Conservation (phyloP, 2,329 filamentous ascomycete genomes). For the Penicillium occitanis region DNA sequence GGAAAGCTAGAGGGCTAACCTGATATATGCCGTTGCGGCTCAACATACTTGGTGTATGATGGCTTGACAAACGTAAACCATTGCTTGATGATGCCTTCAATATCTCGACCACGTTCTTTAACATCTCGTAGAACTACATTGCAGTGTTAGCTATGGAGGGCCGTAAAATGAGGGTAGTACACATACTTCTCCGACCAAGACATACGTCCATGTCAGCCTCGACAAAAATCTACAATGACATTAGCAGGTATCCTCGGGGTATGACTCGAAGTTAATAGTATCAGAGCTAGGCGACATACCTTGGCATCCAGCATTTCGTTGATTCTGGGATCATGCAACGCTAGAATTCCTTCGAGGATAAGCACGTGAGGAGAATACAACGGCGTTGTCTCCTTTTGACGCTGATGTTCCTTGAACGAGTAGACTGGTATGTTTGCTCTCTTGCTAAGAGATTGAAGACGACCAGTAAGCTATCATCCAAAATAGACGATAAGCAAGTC, state of each 20-base stretch:
- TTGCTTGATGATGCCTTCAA: conserved; percentile 95
- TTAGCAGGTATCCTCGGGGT: conserved; percentile 21
- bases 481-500: not conserved
- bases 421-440: conserved; percentile 86
- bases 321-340: conserved; percentile 82
- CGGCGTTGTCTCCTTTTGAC: conserved; percentile 73
- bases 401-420: conserved; percentile 88
- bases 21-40: conserved; percentile 84
- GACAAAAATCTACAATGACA: conserved; percentile 72
- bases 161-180: not conserved
- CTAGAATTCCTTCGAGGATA: conserved; percentile 93
- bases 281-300: conserved; percentile 20
- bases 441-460: conserved; percentile 29
- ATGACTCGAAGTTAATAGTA: too few species aligned
- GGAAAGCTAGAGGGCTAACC: conserved; percentile 47
- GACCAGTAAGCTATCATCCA: not conserved
- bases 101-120: conserved; percentile 80
- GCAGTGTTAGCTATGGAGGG: not conserved
- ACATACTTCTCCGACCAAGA: conserved; percentile 77
- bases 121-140: conserved; percentile 77
- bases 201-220: conserved; percentile 95
- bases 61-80: conserved; percentile 97
- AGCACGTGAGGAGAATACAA: conserved; percentile 97
- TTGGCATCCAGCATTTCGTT: conserved; percentile 88
- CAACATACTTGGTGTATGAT: conserved; percentile 91